Base-by-base conservation (phyloP, 306 rosid species). In the Corylus heterophylla region DNA sequence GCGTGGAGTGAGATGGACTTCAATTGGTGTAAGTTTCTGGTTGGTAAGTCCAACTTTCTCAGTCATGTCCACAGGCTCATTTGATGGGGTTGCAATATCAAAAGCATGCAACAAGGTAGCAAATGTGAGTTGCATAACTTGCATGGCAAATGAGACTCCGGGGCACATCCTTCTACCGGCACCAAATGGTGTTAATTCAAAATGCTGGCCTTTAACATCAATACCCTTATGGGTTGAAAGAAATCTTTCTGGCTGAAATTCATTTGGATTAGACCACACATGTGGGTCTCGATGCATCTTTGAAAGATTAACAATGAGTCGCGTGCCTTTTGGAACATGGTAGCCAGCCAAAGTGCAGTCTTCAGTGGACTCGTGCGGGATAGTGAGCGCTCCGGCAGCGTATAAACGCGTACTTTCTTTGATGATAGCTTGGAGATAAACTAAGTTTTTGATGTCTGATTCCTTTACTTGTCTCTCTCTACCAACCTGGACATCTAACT, bases 161-260 rank as follows among this genome's bases (percentile, higher is more conserved):
- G 86, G 89, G 16, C 89, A 82, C 4, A 79, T 54, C 63, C 86
- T 85, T 45, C 89, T 75, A 4, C 89, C 89, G 1, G 83, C 77
- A 12, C 85, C 80, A 45, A 86, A 86, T 54, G 86, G 87, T 35
- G 77, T 73, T 14, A 80, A 16, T 25, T 83, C 79, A 2, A 80
- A 81, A 29, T 49, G 50, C 3, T 80, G 77, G 1, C 83, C 89
- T 54, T 79, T 64, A 18, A 80, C 71, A 25, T 83, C 85, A 5
- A 74, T 2, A 59, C 63, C 73, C 4, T 64, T 66, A 4, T 37
- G 66, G 9, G 37, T 42, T 0, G 77, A 56, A 17, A 86, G 69
- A 12, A 86, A 86, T 8, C 87, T 77, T 37, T 86, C 83, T 0
- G 85, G 89, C 12, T 2, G 13, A 31, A 86, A 86, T 10, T 54